Evolutionary conservation across 2,329 filamentous ascomycete genomes (phyloP).

Genomic region (Hymenoscyphus scutula): DNA sequence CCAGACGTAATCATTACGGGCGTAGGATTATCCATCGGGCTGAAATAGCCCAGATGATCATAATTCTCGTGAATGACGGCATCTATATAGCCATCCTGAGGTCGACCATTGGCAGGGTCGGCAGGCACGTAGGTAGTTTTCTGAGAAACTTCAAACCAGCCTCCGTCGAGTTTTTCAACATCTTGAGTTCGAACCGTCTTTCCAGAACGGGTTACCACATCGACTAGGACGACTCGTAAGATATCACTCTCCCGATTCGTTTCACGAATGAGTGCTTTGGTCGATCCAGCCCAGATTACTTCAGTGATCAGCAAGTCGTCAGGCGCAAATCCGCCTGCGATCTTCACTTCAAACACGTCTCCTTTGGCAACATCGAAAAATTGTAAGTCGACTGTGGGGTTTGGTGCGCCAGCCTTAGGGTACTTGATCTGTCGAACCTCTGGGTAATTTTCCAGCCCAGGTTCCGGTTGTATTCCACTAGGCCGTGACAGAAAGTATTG

Average conservation of each 20-base stretch:
- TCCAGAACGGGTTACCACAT: constrained; percentile 70
- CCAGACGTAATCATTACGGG: constrained; percentile 85
- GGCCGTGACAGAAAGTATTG: constrained; percentile 91
- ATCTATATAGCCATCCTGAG: constrained; percentile 88
- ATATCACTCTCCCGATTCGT: constrained; percentile 93
- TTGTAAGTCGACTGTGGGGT: constrained; percentile 81
- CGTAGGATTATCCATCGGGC: constrained; percentile 77
- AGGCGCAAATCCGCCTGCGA: constrained; percentile 73
- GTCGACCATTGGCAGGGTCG: constrained; percentile 71
- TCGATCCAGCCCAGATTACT: constrained; percentile 79
- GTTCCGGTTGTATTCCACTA: constrained; percentile 64
- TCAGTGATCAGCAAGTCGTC: constrained; percentile 89
- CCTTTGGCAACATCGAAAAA: constrained; percentile 82
- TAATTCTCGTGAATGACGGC: constrained; percentile 81
- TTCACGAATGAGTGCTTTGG: constrained; percentile 80
- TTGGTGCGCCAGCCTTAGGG: constrained; percentile 90
- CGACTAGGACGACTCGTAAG: constrained; percentile 83
- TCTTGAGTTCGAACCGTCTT: constrained; percentile 78
- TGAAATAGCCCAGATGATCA: constrained; percentile 92
- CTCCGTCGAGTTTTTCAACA: constrained; percentile 82
- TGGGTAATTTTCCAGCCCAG: constrained; percentile 83
- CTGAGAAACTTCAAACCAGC: constrained; percentile 95
- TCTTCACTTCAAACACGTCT: constrained; percentile 76
- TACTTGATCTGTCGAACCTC: constrained; percentile 94
- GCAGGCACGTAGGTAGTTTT: constrained; percentile 83